These are phyloP conservation scores for Myxozyma mucilagina DNA, from an alignment of 805 yeast genomes.

Conservation along the genomic window DNA sequence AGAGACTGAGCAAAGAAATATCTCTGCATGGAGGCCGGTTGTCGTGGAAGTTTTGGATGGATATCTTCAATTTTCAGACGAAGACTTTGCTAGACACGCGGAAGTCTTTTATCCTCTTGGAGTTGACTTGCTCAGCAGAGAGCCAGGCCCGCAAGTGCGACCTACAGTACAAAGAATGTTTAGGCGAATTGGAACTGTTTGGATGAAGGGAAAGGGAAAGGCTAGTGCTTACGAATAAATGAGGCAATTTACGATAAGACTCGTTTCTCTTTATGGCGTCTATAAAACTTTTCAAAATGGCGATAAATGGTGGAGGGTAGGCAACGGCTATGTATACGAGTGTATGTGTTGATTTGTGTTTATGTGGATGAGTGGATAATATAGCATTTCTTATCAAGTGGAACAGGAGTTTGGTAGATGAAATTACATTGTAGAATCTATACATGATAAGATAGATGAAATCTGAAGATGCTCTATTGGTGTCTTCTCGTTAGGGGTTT, in stretches of 20 bases:
- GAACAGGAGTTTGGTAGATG: not conserved
- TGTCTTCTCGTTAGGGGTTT: not conserved
- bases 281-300: too few relatives aligned
- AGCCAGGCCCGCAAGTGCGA: conserved; percentile 41
- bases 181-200: conserved; percentile 54
- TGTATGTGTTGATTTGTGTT: not conserved
- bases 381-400: too few relatives aligned
- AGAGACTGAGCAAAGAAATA: conserved; percentile 67
- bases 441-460: not conserved
- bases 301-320: too few relatives aligned
- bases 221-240: not conserved
- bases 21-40: conserved; percentile 88
- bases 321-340: too few relatives aligned
- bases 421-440: not conserved
- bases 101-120: conserved; percentile 37
- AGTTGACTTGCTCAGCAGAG: conserved; percentile 41
- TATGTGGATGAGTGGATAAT: not conserved
- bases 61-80: conserved; percentile 70
- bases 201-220: conserved; percentile 36
- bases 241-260: not conserved
- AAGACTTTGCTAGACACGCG: conserved; percentile 39
- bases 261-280: not conserved
- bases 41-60: conserved; percentile 86
- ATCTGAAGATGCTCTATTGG: not conserved
- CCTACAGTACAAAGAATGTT: conserved; percentile 40